These are phyloP conservation scores for Cryomyces minteri DNA, from an alignment of 495 filamentous ascomycete species.

Conservation along the genomic window DNA sequence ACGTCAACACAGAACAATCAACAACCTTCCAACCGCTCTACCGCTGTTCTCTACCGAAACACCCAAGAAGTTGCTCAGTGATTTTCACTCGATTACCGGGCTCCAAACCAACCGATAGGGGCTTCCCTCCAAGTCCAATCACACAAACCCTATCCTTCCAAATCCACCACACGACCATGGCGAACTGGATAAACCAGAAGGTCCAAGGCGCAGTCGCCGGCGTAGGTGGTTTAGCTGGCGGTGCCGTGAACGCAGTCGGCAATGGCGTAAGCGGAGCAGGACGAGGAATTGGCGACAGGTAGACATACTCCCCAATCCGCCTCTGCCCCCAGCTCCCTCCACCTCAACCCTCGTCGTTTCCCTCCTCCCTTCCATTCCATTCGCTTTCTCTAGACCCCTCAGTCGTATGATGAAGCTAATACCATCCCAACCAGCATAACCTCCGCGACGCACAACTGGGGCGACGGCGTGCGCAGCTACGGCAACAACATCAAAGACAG, in stretches of 20 bases:
- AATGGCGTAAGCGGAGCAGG: slow-evolving; percentile 23
- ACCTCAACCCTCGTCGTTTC: neutral
- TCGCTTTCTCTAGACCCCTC: neutral
- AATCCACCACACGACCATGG: no score
- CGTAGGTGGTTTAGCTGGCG: slow-evolving; percentile 19
- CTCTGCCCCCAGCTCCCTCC: neutral
- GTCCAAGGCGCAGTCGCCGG: slow-evolving; percentile 14
- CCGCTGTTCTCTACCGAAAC: no score
- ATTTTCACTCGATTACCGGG: no score
- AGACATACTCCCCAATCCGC: neutral
- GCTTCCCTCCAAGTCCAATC: no score
- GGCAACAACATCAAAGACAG: slow-evolving; percentile 29
- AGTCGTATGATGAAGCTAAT: neutral
- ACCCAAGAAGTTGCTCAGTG: no score
- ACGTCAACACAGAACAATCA: no score
- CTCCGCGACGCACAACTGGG: slow-evolving; percentile 20
- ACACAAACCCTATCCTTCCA: no score
- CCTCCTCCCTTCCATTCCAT: neutral
- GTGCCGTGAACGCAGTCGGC: slow-evolving; percentile 17
- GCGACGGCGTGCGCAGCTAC: slow-evolving; percentile 24
- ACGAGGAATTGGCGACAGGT: slow-evolving; percentile 19
- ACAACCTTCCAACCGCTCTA: no score
- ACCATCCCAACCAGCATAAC: slow-evolving; percentile 12
- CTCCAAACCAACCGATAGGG: no score
- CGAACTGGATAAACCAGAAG: slow-evolving; percentile 19